Conservation (phyloP, 1,284 basidiomycete genomes). For the Athelia psychrophila region DNA sequence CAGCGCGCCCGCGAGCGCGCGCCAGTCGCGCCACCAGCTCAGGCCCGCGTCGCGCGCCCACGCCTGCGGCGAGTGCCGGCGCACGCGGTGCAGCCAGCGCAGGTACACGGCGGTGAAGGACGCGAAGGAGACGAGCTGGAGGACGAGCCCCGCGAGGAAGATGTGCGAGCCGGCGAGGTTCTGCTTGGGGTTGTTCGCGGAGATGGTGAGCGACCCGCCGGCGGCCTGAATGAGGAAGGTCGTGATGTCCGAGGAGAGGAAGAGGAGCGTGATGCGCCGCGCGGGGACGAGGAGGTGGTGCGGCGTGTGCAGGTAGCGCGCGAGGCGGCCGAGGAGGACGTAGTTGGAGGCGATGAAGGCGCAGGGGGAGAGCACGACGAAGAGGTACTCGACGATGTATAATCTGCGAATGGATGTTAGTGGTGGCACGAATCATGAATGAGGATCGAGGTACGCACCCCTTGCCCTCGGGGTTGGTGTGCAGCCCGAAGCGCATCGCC, state of each 20-base stretch:
- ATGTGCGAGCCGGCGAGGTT: slow-evolving; percentile 34
- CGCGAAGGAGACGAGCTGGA: slow-evolving; percentile 64
- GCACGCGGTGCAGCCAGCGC: slow-evolving; percentile 56
- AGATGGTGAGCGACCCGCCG: slow-evolving; percentile 18
- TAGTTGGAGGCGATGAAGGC: slow-evolving; percentile 79
- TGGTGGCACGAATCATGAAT: too few relatives aligned
- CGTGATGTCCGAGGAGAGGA: slow-evolving; percentile 57
- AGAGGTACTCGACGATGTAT: slow-evolving; percentile 60
- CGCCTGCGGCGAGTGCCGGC: slow-evolving; percentile 38
- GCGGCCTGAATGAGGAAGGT: slow-evolving; percentile 63
- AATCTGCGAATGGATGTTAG: slow-evolving; percentile 31
- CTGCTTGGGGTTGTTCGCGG: slow-evolving; percentile 17
- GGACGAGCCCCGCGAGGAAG: slow-evolving; percentile 60
- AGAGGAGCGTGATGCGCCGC: slow-evolving; percentile 48
- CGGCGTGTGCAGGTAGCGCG: slow-evolving; percentile 46
- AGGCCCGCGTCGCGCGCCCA: slow-evolving; percentile 40
- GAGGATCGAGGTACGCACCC: too few relatives aligned
- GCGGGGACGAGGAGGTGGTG: slow-evolving; percentile 54
- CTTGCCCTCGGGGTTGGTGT: slow-evolving; percentile 34
- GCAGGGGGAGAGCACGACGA: slow-evolving; percentile 70
- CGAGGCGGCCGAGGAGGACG: slow-evolving; percentile 62
- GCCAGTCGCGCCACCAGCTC: slow-evolving; percentile 61
- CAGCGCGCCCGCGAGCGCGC: slow-evolving; percentile 50
- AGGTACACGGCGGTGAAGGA: slow-evolving; percentile 57
- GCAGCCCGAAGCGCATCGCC: slow-evolving; percentile 45